These are phyloP conservation scores for Fragaria nilgerrensis DNA, from an alignment of 306 rosid species.

Conservation along the genomic window DNA sequence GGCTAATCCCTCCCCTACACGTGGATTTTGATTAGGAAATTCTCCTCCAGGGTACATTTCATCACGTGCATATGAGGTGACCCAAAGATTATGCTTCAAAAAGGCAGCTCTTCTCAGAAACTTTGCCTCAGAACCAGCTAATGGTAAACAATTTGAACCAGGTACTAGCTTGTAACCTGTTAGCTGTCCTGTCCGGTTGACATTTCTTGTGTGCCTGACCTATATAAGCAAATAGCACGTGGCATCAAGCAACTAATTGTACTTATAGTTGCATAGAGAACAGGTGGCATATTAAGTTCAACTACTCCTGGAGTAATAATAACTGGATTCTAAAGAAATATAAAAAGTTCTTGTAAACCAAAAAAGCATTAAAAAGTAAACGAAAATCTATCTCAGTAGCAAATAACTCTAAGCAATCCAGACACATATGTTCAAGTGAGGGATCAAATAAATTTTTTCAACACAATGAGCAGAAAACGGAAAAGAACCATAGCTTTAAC, in stretches of 20 bases:
- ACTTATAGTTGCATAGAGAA: background rate
- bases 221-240: constrained; percentile 21
- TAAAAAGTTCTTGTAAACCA: background rate
- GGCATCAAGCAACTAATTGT: background rate
- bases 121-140: constrained; percentile 85
- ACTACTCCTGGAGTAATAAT: background rate
- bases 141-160: constrained; percentile 76
- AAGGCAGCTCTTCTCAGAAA: constrained; percentile 77
- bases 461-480: background rate
- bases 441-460: background rate
- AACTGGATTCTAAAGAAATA: background rate
- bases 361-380: no score
- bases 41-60: constrained; percentile 83
- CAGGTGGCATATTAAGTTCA: background rate
- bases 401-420: background rate
- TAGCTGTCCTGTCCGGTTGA: constrained; percentile 70
- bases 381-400: background rate
- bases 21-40: constrained; percentile 80
- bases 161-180: constrained; percentile 81
- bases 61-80: constrained; percentile 53
- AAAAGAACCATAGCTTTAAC: background rate
- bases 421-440: background rate
- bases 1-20: constrained; percentile 75
- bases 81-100: constrained; percentile 85
- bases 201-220: constrained; percentile 82